phyloP scores from a whole-genome alignment of 768 basidiomycete species.

The Termitomyces sp. region DNA sequence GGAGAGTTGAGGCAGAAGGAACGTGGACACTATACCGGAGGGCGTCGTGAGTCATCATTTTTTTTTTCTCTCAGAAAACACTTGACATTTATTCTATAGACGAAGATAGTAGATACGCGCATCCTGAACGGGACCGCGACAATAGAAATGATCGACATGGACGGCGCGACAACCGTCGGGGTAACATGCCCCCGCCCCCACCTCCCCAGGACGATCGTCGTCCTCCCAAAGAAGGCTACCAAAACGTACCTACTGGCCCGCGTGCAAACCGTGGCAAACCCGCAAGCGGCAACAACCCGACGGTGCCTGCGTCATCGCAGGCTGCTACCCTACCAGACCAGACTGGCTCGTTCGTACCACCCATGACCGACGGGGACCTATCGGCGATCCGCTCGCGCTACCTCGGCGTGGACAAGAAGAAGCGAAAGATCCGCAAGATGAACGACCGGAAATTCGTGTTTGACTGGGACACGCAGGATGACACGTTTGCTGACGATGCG shows the following conservation, averaged over 20 bases:
- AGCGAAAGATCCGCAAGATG: conserved; percentile 91
- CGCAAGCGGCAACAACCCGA: conserved; percentile 18
- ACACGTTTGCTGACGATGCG: conserved; percentile 79
- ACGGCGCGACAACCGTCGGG: conserved; percentile 36
- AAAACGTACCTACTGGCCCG: conserved; percentile 80
- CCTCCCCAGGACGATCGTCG: conserved; percentile 26
- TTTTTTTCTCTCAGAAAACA: not conserved
- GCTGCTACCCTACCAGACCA: conserved; percentile 25
- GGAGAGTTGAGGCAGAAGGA: conserved; percentile 58
- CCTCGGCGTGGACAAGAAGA: conserved; percentile 91
- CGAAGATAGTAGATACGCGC: conserved; percentile 48
- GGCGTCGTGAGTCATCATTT: conserved; percentile 30
- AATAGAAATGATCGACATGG: conserved; percentile 24
- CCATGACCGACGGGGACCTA: conserved; percentile 79
- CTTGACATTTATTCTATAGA: conserved; percentile 27
- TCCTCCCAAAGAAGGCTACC: conserved; percentile 39
- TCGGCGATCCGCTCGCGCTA: conserved; percentile 86
- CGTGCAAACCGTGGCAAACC: conserved; percentile 63
- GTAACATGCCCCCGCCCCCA: conserved; percentile 32
- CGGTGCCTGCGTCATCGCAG: conserved; percentile 35
- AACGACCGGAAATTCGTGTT: conserved; percentile 98
- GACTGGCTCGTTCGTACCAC: conserved; percentile 41
- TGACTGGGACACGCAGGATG: conserved; percentile 97
- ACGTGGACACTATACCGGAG: conserved; percentile 26
- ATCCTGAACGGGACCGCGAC: conserved; percentile 43